Evolutionary conservation across 495 filamentous ascomycete genomes (phyloP).

Genomic region (Penicillium desertorum): DNA sequence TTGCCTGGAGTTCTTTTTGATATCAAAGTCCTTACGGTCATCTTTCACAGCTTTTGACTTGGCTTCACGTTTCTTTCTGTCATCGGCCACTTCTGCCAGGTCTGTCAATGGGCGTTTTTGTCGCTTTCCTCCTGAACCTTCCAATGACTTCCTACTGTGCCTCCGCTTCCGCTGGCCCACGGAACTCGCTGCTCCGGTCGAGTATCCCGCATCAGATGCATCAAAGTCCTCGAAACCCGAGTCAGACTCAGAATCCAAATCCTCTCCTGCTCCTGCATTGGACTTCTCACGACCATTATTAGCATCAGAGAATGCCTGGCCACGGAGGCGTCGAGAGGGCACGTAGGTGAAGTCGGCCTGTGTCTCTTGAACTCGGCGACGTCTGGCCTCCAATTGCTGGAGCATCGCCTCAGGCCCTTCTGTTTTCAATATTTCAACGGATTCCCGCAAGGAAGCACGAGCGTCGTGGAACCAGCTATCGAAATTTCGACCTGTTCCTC

Average conservation of each 20-base stretch:
- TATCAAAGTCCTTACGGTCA: constrained; percentile 32
- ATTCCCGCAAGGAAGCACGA: constrained; percentile 36
- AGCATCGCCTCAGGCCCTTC: constrained; percentile 30
- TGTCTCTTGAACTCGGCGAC: constrained; percentile 18
- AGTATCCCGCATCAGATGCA: neutral
- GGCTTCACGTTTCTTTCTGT: constrained; percentile 5
- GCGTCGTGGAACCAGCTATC: constrained; percentile 55
- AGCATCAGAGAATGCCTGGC: constrained; percentile 17
- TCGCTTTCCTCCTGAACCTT: neutral
- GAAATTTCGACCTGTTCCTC: constrained; percentile 43
- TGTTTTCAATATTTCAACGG: constrained; percentile 38
- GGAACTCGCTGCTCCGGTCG: neutral
- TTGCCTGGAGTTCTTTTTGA: constrained; percentile 11
- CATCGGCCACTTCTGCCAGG: constrained; percentile 7
- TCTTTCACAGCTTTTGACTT: constrained; percentile 16
- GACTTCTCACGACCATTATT: neutral
- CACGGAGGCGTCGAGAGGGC: constrained; percentile 37
- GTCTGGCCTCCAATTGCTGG: constrained; percentile 28
- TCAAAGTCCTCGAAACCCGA: constrained; percentile 10
- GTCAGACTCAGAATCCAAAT: neutral
- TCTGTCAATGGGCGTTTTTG: neutral
- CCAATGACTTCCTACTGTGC: neutral
- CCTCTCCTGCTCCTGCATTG: neutral
- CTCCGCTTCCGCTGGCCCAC: neutral
- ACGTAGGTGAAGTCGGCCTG: constrained; percentile 27